These are phyloP conservation scores for Arachis monticola DNA, from an alignment of 331 rosid species.

Conservation along the genomic window DNA sequence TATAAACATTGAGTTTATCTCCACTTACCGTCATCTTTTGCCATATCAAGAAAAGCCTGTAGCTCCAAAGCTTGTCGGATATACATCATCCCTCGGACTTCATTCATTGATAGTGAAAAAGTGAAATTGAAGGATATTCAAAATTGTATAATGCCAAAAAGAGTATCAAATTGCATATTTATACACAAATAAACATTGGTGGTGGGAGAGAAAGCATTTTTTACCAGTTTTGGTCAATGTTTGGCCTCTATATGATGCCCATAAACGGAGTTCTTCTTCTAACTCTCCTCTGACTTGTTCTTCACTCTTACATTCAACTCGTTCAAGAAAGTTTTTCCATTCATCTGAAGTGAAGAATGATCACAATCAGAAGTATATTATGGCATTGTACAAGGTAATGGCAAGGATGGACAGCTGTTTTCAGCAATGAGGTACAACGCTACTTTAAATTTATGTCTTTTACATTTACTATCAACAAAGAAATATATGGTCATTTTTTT, in stretches of 20 bases:
- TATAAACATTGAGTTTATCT: slow-evolving; percentile 17
- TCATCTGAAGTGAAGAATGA: slow-evolving; percentile 64
- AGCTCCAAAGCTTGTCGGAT: slow-evolving; percentile 94
- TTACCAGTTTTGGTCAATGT: slow-evolving; percentile 97
- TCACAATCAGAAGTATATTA: slow-evolving; percentile 29
- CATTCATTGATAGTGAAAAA: slow-evolving; percentile 30
- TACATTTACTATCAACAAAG: background rate
- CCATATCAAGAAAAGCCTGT: slow-evolving; percentile 98
- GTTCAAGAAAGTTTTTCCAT: slow-evolving; percentile 89
- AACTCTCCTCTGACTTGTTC: slow-evolving; percentile 58
- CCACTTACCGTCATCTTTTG: slow-evolving; percentile 73
- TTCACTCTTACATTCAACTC: slow-evolving; percentile 52
- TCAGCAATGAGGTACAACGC: background rate
- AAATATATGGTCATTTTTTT: background rate
- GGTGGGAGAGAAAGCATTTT: slow-evolving; percentile 12
- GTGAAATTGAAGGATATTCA: slow-evolving; percentile 25
- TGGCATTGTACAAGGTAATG: slow-evolving; percentile 5
- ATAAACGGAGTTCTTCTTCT: slow-evolving; percentile 80
- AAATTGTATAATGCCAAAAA: slow-evolving; percentile 30
- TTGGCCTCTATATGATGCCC: slow-evolving; percentile 98
- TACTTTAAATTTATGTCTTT: background rate
- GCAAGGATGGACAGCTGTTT: slow-evolving; percentile 9
- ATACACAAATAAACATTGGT: slow-evolving; percentile 4
- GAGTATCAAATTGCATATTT: slow-evolving; percentile 28
- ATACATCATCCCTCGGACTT: slow-evolving; percentile 99